phyloP scores from a whole-genome alignment of 768 basidiomycete species.

The Podaxis mareebaensis region DNA sequence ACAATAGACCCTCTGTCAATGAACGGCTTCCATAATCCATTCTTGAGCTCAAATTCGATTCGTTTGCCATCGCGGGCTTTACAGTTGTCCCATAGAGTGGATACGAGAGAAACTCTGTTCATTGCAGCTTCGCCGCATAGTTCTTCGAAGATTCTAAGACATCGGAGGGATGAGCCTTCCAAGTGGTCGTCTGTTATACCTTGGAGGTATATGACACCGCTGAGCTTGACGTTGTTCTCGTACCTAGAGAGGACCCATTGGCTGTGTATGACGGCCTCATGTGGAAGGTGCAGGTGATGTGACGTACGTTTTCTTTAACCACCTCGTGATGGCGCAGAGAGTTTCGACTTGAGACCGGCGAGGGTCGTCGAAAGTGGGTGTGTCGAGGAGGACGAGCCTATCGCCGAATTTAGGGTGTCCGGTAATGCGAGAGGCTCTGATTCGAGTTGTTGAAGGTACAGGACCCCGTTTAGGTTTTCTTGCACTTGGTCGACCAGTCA shows the following conservation, averaged over 20 bases:
- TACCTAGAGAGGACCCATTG: not conserved
- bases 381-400: conserved; percentile 39
- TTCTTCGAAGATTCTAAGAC: conserved; percentile 34
- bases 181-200: conserved; percentile 15
- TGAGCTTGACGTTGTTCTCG: conserved; percentile 2
- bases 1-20: conserved; percentile 40
- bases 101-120: conserved; percentile 31
- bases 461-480: conserved; percentile 21
- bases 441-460: conserved; percentile 40
- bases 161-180: conserved; percentile 13
- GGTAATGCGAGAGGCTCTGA: conserved; percentile 25
- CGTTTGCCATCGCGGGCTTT: conserved; percentile 23
- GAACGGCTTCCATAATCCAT: conserved; percentile 48
- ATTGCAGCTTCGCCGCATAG: conserved; percentile 27
- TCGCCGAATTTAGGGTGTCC: conserved; percentile 19
- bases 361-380: conserved; percentile 37
- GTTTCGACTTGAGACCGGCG: conserved; percentile 20
- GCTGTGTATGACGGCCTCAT: not conserved
- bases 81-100: conserved; percentile 40
- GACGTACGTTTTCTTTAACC: conserved; percentile 19
- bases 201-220: conserved; percentile 17
- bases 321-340: conserved; percentile 15
- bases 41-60: conserved; percentile 25
- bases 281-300: no score
- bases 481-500: conserved; percentile 17